Base-by-base conservation (phyloP, 2,329 filamentous ascomycete species). In the Alternaria sp. region DNA sequence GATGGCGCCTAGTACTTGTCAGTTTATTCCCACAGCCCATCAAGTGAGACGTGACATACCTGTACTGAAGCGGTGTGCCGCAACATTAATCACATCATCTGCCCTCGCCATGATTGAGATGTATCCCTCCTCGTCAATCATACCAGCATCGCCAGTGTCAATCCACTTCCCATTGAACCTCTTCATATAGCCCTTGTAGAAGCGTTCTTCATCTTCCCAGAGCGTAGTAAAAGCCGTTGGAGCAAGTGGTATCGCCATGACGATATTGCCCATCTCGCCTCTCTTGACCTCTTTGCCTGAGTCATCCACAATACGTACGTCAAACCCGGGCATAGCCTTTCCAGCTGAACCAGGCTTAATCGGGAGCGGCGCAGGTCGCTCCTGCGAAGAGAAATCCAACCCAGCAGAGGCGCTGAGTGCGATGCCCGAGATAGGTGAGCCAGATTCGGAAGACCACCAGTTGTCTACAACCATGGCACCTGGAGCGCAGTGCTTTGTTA, bases 31-130 rank as follows among this genome's bases (percentile, higher is more conserved):
- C 8, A 7, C 38, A 2, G 28, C 12, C n/a, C 12, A 24, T 5
- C n/a, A 5, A 5, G 7, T 24, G 9, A 6, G 16, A 41, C 7
- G 51, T 18, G 12, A 77, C 84, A 70, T 82, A 91, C 91, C 92
- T 11, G 93, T 97, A 64, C 91, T 94, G 62, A 97, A 89, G 14
- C 94, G 87, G 81, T 97, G 94, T 5, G 94, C 93, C 41, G 93
- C 94, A n/a, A 97, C 94, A 74, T 97, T 97, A 74, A 97, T 93
- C 61, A 97, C 90, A 77, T 97, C 94, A 80, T 97, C 94, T 32
- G 84, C 85, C 54, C 87, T 78, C 4, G 84, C 83, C 85, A 89
- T 89, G 67, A 90, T 83, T 68, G 88, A 85, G 32, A 89, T 82
- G 67, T 88, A 88, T 5, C 86, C 87, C 41, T 94, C 89, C 14